phyloP scores from a whole-genome alignment of 441 rosid species.

The Populus hybrid region DNA sequence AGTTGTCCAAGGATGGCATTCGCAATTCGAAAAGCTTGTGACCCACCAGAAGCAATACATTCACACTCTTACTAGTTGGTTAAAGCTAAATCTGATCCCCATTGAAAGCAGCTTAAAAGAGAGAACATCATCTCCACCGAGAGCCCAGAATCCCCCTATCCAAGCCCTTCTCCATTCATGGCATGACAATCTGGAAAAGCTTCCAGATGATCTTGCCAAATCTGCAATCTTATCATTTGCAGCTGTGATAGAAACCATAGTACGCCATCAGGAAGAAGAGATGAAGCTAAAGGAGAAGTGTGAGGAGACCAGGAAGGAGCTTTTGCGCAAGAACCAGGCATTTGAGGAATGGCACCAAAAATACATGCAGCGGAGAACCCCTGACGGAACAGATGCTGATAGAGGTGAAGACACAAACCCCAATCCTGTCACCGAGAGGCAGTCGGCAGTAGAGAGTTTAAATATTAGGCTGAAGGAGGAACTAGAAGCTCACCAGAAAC shows the following conservation, averaged over 20 bases:
- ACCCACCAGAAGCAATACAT: constrained; percentile 66
- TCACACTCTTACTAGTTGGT: constrained; percentile 59
- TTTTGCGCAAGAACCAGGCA: constrained; percentile 44
- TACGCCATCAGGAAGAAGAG: constrained; percentile 69
- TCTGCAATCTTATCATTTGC: constrained; percentile 56
- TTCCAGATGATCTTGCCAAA: constrained; percentile 71
- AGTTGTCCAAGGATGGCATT: constrained; percentile 75
- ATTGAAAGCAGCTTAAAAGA: constrained; percentile 88
- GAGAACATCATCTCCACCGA: constrained; percentile 84
- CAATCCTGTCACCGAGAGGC: constrained; percentile 70
- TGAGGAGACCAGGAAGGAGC: constrained; percentile 61
- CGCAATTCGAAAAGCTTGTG: constrained; percentile 60
- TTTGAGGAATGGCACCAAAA: constrained; percentile 73
- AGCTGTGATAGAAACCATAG: constrained; percentile 58
- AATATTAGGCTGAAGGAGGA: constrained; percentile 75
- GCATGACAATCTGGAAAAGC: constrained; percentile 59
- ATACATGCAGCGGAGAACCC: constrained; percentile 49
- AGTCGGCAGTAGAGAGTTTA: constrained; percentile 58
- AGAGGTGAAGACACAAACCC: constrained; percentile 41
- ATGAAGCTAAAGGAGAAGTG: constrained; percentile 53
- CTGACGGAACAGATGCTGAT: constrained; percentile 49
- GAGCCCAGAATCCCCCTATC: constrained; percentile 62
- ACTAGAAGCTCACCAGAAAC: constrained; percentile 58
- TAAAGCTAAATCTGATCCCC: constrained; percentile 75
- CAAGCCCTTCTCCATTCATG: constrained; percentile 60